phyloP scores from a whole-genome alignment of 345 rosid species.

The Brassica carinata region DNA sequence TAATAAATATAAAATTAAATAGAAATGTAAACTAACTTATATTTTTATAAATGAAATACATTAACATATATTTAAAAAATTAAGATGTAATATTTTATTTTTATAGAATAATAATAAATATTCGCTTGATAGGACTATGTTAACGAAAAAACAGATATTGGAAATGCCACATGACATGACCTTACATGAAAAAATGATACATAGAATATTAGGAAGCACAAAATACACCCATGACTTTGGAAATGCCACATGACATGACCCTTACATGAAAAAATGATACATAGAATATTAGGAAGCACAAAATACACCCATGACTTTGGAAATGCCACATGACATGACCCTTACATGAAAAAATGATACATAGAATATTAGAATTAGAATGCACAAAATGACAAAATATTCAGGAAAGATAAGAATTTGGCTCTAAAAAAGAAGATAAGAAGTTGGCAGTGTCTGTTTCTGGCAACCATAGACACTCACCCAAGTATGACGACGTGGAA shows the following conservation, averaged over 20 bases:
- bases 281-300: too few species aligned
- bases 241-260: too few species aligned
- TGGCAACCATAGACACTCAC: not conserved
- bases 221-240: not conserved
- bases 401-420: constrained; percentile 7
- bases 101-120: not conserved
- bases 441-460: constrained; percentile 37
- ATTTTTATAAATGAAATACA: not conserved
- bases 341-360: too few species aligned
- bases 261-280: too few species aligned
- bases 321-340: too few species aligned
- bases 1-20: too few species aligned
- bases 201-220: not conserved
- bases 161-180: not conserved
- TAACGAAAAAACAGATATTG: not conserved
- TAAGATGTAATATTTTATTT: not conserved
- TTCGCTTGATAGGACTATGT: not conserved
- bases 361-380: too few species aligned
- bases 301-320: too few species aligned
- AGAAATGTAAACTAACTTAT: too few species aligned
- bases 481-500: constrained; percentile 17
- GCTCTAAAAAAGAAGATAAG: not conserved
- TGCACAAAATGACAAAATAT: not conserved
- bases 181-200: not conserved
- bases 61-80: not conserved